phyloP scores from a whole-genome alignment of 305 asterid species.

The Fraxinus platypoda region DNA sequence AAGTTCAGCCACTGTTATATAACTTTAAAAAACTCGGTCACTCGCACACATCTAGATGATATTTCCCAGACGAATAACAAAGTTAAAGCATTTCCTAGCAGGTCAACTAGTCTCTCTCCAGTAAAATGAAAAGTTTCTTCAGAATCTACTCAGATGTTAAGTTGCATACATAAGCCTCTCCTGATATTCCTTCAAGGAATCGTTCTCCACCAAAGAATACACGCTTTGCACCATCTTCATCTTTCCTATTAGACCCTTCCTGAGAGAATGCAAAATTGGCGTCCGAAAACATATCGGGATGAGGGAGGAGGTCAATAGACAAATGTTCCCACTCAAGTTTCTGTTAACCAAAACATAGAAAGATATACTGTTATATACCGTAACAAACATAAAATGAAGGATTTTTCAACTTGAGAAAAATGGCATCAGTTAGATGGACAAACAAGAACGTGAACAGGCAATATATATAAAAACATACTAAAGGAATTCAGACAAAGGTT shows the following conservation, averaged over 20 bases:
- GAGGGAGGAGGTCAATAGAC: conserved; percentile 96
- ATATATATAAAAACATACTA: neutral
- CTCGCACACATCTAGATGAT: conserved; percentile 12
- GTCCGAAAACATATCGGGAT: conserved; percentile 94
- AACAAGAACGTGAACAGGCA: neutral
- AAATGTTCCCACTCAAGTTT: conserved; percentile 96
- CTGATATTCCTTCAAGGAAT: conserved; percentile 92
- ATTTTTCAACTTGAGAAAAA: neutral
- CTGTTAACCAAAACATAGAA: conserved; percentile 46
- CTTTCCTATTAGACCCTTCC: conserved; percentile 68
- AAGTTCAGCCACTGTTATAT: conserved; percentile 3
- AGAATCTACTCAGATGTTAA: conserved; percentile 27
- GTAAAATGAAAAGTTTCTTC: conserved; percentile 17
- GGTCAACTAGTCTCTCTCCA: conserved; percentile 8
- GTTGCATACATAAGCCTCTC: conserved; percentile 84
- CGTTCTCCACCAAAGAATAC: conserved; percentile 98
- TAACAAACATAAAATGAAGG: neutral
- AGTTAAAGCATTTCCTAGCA: conserved; percentile 15
- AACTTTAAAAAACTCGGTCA: conserved; percentile 12
- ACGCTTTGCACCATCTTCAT: conserved; percentile 97
- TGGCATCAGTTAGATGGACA: neutral
- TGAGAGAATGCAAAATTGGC: conserved; percentile 53
- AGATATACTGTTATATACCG: conserved; percentile 2
- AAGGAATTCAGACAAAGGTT: conserved; percentile 16
- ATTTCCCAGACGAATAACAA: conserved; percentile 12